These are phyloP conservation scores for Tolypocladium ovalisporum DNA, from an alignment of 2,329 filamentous ascomycete genomes.

Conservation along the genomic window DNA sequence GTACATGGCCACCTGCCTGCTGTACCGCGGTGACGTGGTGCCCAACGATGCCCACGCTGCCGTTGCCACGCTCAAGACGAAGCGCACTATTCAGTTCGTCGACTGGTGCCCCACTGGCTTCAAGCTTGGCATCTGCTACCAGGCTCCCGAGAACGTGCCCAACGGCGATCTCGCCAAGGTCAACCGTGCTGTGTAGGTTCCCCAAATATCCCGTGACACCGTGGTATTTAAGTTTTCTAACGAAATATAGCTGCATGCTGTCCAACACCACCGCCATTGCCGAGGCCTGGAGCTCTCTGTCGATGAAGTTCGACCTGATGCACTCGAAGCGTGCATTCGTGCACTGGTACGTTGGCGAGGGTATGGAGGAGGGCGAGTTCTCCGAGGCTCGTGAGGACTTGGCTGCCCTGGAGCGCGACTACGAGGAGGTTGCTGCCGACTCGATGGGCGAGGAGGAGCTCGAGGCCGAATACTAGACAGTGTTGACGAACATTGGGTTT, in stretches of 20 bases:
- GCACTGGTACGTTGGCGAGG: slow-evolving; percentile 99
- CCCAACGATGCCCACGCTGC: slow-evolving; percentile 90
- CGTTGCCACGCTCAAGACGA: slow-evolving; percentile 95
- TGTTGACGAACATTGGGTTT: slow-evolving; percentile 4
- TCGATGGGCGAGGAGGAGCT: slow-evolving; percentile 78
- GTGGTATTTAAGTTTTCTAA: slow-evolving; percentile 11
- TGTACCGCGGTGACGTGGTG: slow-evolving; percentile 97
- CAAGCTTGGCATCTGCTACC: slow-evolving; percentile 99
- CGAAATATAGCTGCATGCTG: slow-evolving; percentile 70
- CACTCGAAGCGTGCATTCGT: slow-evolving; percentile 99
- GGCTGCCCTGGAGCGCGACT: slow-evolving; percentile 94
- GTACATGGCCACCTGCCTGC: slow-evolving; percentile 98
- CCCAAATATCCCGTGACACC: neutral
- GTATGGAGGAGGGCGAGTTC: slow-evolving; percentile 99
- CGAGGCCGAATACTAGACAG: slow-evolving; percentile 79
- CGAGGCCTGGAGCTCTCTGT: slow-evolving; percentile 94
- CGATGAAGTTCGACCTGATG: slow-evolving; percentile 99
- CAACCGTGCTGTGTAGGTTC: slow-evolving; percentile 84
- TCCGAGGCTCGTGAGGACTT: slow-evolving; percentile 97
- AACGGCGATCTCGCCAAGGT: slow-evolving; percentile 97
- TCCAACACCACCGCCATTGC: slow-evolving; percentile 98
- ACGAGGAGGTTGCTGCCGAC: slow-evolving; percentile 96
- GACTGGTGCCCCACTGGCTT: slow-evolving; percentile 99
- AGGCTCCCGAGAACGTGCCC: slow-evolving; percentile 89
- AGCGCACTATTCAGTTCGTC: slow-evolving; percentile 98